Evolutionary conservation across 768 basidiomycete genomes (phyloP).

Genomic region (Coprinopsis sp.): DNA sequence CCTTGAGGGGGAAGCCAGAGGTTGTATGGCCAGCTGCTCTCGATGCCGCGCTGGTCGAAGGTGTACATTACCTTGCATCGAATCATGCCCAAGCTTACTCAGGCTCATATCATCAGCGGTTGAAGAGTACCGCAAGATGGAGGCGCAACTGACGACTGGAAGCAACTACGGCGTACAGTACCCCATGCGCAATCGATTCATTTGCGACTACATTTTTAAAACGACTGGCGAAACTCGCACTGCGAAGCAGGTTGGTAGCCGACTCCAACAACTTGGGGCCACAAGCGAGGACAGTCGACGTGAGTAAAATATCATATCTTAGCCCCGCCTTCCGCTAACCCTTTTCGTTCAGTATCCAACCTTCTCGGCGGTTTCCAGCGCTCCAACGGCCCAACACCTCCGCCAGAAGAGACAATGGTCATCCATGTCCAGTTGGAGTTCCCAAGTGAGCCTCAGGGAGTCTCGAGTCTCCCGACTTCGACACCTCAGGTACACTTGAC

Average conservation of each 20-base stretch:
- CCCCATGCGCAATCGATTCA: conserved; percentile 74
- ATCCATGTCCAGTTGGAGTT: conserved; percentile 21
- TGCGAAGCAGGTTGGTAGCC: conserved; percentile 76
- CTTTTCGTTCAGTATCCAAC: conserved; percentile 13
- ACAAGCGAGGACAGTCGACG: conserved; percentile 48
- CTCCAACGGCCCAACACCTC: conserved; percentile 5
- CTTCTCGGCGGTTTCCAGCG: conserved; percentile 12
- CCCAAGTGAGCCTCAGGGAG: conserved; percentile 11
- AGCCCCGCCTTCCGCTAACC: conserved; percentile 4
- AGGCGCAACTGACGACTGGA: conserved; percentile 49
- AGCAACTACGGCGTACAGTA: conserved; percentile 63
- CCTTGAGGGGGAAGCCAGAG: conserved; percentile 61
- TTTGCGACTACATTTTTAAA: conserved; percentile 66
- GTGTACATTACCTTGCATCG: conserved; percentile 28
- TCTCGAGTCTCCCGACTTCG: not conserved
- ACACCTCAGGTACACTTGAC: conserved; percentile 18
- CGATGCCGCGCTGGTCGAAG: conserved; percentile 70
- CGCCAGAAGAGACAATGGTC: conserved; percentile 5
- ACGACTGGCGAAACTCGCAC: conserved; percentile 63
- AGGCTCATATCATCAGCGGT: conserved; percentile 39
- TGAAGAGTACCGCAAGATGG: conserved; percentile 57
- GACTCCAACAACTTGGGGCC: conserved; percentile 72
- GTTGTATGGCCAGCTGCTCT: conserved; percentile 75
- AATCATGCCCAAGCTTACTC: conserved; percentile 1
- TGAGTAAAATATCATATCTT: conserved; percentile 16